These are phyloP conservation scores for Monilinia polystroma DNA, from an alignment of 2,329 filamentous ascomycete species.

Conservation along the genomic window DNA sequence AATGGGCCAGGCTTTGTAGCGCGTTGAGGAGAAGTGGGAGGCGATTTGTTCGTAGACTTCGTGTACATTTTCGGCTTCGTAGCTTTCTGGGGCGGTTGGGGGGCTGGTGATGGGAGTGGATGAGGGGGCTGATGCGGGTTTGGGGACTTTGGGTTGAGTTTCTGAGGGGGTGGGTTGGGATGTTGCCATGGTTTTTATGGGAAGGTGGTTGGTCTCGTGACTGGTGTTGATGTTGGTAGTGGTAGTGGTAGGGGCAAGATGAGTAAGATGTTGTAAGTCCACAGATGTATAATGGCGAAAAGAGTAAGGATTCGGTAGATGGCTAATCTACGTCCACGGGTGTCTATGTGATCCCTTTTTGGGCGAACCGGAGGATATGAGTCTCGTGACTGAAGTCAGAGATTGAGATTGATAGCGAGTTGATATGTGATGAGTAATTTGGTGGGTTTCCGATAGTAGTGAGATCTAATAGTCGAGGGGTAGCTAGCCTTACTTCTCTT, in stretches of 20 bases:
- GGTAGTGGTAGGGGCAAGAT: too few relatives aligned
- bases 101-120: constrained; percentile 3
- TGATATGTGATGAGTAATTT: not conserved
- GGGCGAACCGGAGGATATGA: too few relatives aligned
- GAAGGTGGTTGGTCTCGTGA: not conserved
- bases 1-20: constrained; percentile 87
- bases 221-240: not conserved
- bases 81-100: constrained; percentile 47
- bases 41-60: constrained; percentile 86
- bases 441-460: not conserved
- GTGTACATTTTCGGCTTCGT: constrained; percentile 88
- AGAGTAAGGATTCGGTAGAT: too few relatives aligned
- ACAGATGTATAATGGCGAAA: too few relatives aligned
- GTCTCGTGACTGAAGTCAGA: too few relatives aligned
- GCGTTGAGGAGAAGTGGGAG: constrained; percentile 77
- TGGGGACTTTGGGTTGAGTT: not conserved
- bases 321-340: too few relatives aligned
- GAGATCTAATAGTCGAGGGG: not conserved
- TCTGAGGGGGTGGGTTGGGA: not conserved
- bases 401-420: not conserved
- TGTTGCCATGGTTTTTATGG: constrained; percentile 9
- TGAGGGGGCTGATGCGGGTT: constrained; percentile 2
- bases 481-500: not conserved
- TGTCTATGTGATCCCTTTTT: too few relatives aligned
- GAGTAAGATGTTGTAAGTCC: too few relatives aligned